Percentiles rank a stretch among this genome's conserved stretches.
Evolutionary conservation across 1,139 yeast genomes (phyloP).

Genomic region (Debaryomycetaceae sp.): DNA sequence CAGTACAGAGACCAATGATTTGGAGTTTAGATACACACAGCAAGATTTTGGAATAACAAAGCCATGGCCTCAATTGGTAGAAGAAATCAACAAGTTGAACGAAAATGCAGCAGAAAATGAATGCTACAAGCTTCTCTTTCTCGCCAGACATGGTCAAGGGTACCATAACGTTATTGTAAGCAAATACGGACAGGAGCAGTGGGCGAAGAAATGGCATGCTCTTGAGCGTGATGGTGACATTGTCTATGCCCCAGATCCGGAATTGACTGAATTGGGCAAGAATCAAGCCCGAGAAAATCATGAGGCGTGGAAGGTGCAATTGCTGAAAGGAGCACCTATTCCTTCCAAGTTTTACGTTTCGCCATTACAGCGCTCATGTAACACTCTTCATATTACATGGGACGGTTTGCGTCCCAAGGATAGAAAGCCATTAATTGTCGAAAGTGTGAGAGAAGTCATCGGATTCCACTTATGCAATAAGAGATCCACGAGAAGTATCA

Average conservation of each 20-base stretch:
- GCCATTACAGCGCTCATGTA: constrained; percentile 62
- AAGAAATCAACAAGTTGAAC: constrained; percentile 36
- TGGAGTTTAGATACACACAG: constrained; percentile 42
- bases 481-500: constrained; percentile 37
- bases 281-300: constrained; percentile 44
- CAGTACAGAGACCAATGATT: constrained; percentile 42
- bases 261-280: constrained; percentile 56
- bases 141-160: constrained; percentile 81
- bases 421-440: constrained; percentile 45
- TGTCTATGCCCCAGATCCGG: constrained; percentile 69
- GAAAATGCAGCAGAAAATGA: constrained; percentile 24
- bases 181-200: constrained; percentile 53
- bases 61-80: constrained; percentile 45
- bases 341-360: constrained; percentile 59
- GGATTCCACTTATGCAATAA: constrained; percentile 70
- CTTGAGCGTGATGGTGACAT: constrained; percentile 54
- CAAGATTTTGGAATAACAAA: constrained; percentile 46
- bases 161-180: constrained; percentile 62
- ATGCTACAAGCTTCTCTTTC: constrained; percentile 52
- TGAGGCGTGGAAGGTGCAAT: constrained; percentile 42
- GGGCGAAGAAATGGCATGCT: constrained; percentile 61
- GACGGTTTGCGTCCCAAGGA: constrained; percentile 42
- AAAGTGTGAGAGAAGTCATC: constrained; percentile 61
- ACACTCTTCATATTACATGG: constrained; percentile 63
- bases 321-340: constrained; percentile 46